Evolutionary conservation across 202 grass and related monocot genomes (phyloP), one percentile per base, ranked within the genome.

Genomic region (Panicum virgatum): DNA sequence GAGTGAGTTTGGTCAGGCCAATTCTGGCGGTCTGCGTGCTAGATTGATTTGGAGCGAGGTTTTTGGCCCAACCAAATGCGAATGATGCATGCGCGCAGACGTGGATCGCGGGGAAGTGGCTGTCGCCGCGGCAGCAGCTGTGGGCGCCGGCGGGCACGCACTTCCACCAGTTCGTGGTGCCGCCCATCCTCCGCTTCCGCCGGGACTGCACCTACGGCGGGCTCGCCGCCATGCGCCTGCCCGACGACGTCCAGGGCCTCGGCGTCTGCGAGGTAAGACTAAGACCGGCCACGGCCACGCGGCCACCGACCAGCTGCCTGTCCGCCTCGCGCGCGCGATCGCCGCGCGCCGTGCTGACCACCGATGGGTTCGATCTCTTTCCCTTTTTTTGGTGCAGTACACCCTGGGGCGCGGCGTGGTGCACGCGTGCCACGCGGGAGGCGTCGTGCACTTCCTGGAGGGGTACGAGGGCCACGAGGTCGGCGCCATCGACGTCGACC

Each of bases 81-180:
- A n/a, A n/a, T 4, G 4, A 4, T 34, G 32, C 32, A 34, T 4
- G 32, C 32, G 32, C 32, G 53, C 73, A 94, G 93, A 88, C 88
- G 69, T 96, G 93, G 93, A 90, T 96, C 36, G 88, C 84, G 18
- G 93, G 93, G 7, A 96, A 96, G 82, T 96, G 93, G 93, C 70
- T 92, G 37, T 80, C 90, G 7, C 85, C 77, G 15, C 69, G 42
- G 62, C 73, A 90, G 47, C 93, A 92, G 72, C 45, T 9, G 63
- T 88, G 88, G 85, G 88, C 90, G 34, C 88, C 90, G n/a, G 18
- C 83, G 34, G 88, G 93, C 39, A 92, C 93, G n/a, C 90, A 96
- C 67, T 96, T 96, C 85, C 85, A 96, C 84, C 93, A 96, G 59
- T 96, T 96, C 75, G 90, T 96, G 13, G 93, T 96, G 27, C 93